Evolutionary conservation across 2,329 filamentous ascomycete genomes (phyloP).

Genomic region (Pseudogymnoascus sp.): DNA sequence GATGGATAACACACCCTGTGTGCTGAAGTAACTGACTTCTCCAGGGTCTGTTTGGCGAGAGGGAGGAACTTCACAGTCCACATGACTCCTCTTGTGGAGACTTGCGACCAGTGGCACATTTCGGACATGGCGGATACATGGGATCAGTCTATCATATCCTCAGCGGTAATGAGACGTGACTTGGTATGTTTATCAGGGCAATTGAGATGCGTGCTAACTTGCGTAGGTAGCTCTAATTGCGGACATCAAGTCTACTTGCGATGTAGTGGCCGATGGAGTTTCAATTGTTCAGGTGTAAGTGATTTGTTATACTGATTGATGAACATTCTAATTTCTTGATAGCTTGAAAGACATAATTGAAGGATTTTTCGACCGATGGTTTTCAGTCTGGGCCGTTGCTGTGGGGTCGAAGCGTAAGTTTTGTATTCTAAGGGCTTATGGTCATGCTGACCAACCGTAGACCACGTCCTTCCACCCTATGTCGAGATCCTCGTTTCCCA

Average conservation of each 20-base stretch:
- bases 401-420: constrained; percentile 44
- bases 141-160: constrained; percentile 63
- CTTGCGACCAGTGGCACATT: constrained; percentile 62
- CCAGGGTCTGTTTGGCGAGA: constrained; percentile 57
- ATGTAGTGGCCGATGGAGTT: constrained; percentile 46
- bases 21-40: constrained; percentile 16
- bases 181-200: constrained; percentile 37
- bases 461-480: constrained; percentile 56
- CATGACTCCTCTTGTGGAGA: constrained; percentile 54
- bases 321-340: constrained; percentile 13
- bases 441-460: constrained; percentile 23
- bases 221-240: constrained; percentile 46
- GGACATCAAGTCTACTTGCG: constrained; percentile 50
- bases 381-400: constrained; percentile 50
- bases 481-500: constrained; percentile 68
- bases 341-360: constrained; percentile 53
- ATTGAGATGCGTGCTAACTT: neutral
- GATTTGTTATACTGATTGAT: neutral
- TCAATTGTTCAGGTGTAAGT: constrained; percentile 45
- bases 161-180: constrained; percentile 60
- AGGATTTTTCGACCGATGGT: constrained; percentile 58
- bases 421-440: neutral
- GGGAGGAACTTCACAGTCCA: constrained; percentile 62
- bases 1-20: constrained; percentile 11
- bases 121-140: constrained; percentile 55